Base-by-base conservation (phyloP, 2,329 filamentous ascomycete genomes). In the Ophiocordyceps camponoti-rufipedis region DNA sequence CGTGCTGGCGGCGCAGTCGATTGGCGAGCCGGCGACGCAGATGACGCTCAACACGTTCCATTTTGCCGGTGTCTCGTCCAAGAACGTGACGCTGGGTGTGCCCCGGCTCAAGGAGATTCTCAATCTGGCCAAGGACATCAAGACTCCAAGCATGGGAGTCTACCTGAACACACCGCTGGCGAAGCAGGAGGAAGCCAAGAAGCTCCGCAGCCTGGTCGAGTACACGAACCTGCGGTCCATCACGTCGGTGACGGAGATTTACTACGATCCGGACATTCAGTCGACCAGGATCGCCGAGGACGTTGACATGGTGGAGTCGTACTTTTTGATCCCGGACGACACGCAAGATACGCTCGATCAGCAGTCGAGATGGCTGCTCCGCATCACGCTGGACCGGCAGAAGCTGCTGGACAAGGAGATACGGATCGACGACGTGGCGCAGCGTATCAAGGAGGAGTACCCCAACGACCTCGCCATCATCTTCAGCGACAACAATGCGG, bases 41-140 rank as follows among this genome's bases (percentile, higher is more conserved):
- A 98, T 98, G 91, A 98, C 91, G 1, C 69, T 98, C 49, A 98
- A 98, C 69, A 98, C 91, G 23, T 98, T 98, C 82, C 91, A 98
- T 72, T 98, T 98, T 63, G 88, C 91, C 63, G 91, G 91, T 94
- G 87, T 98, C 49, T 94, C 93, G 35, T 94, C 89, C 23, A 98
- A 98, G 81, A 98, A 98, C 72, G 89, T 98, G 46, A 98, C 91
- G 0, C 80, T 98, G 43, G 91, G 91, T 86, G 91, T 98, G 41
- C 91, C 91, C 41, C 89, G 91, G 79, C 77, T 98, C 44, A 98
- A 98, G 74, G 91, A 98, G 69, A 98, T 98, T 78, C 74, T 98
- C 47, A 98, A 98, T 62, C 80, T 98, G 48, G 91, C 93, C 0
- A 88, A 83, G 54, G 93, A 96, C 64, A 95, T 98, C 70, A 98